Percentiles rank a stretch among this genome's conserved stretches.
These are phyloP conservation scores for Fusarium equiseti DNA, from an alignment of 2,329 filamentous ascomycete species.

Conservation along the genomic window DNA sequence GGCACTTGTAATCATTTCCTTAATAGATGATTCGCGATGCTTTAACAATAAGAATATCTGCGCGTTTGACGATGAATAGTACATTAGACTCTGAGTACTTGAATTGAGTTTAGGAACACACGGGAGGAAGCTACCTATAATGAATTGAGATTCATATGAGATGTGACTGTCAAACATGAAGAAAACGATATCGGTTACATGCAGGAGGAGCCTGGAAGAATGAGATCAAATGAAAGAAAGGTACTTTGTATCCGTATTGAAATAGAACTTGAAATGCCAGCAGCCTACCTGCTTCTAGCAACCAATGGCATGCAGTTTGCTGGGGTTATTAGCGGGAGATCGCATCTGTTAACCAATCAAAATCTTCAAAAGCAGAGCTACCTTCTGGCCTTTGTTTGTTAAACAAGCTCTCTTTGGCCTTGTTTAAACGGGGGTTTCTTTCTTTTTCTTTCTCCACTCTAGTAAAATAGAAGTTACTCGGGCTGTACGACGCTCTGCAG, in stretches of 20 bases:
- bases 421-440: not conserved
- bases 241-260: not conserved
- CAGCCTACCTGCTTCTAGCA: not conserved
- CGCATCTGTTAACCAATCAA: constrained; percentile 11
- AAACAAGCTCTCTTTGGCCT: not conserved
- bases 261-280: not conserved
- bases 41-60: not conserved
- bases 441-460: not conserved
- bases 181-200: not conserved
- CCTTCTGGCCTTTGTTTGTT: not conserved
- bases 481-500: not conserved
- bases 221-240: not conserved
- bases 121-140: constrained; percentile 1
- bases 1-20: not conserved
- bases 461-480: not conserved
- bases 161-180: not conserved
- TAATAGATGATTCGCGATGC: not conserved
- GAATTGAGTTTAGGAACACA: not conserved
- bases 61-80: not conserved
- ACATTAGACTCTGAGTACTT: constrained; percentile 10
- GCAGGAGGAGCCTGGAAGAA: not conserved
- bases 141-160: not conserved
- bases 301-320: constrained; percentile 12
- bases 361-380: not conserved
- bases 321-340: constrained; percentile 3